Conservation (phyloP, 257 asterid genomes). For the Plantago major region DNA sequence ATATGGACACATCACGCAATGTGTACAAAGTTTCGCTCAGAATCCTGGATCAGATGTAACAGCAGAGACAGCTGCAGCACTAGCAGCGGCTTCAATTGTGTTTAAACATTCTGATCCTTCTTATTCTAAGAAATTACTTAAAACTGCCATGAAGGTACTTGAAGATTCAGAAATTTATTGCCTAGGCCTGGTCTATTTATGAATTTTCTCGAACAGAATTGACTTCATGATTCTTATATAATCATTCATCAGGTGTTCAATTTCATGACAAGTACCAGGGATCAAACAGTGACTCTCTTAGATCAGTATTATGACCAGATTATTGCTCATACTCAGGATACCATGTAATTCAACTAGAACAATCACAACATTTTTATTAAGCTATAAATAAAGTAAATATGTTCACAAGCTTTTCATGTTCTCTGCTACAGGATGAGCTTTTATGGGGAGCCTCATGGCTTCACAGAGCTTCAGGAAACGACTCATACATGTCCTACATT, state of each 20-base stretch:
- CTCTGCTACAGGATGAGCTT: slow-evolving; percentile 61
- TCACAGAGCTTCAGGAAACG: slow-evolving; percentile 54
- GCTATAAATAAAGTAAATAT: background rate
- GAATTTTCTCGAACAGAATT: background rate
- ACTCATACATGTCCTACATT: slow-evolving; percentile 53
- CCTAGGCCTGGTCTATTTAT: no score
- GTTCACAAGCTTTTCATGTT: background rate
- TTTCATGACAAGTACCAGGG: slow-evolving; percentile 74
- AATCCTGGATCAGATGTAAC: slow-evolving; percentile 90
- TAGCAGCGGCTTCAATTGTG: slow-evolving; percentile 82
- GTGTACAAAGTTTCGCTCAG: slow-evolving; percentile 62
- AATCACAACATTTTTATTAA: background rate
- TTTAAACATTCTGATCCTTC: slow-evolving; percentile 65
- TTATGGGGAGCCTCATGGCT: slow-evolving; percentile 97
- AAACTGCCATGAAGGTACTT: slow-evolving; percentile 43
- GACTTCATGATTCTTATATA: background rate
- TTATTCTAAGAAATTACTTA: slow-evolving; percentile 50
- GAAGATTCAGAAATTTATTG: background rate
- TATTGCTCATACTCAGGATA: slow-evolving; percentile 86
- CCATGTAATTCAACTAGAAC: slow-evolving; percentile 45
- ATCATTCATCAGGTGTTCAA: slow-evolving; percentile 53
- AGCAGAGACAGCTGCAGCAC: slow-evolving; percentile 87
- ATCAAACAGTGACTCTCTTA: slow-evolving; percentile 74
- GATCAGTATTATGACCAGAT: slow-evolving; percentile 71
- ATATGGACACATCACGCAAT: slow-evolving; percentile 70